A percentile compares a stretch with the other conserved stretches of the same genome.
Evolutionary conservation across 164 flowering plant genomes (phyloP).

Genomic region (Warburgia ugandensis): DNA sequence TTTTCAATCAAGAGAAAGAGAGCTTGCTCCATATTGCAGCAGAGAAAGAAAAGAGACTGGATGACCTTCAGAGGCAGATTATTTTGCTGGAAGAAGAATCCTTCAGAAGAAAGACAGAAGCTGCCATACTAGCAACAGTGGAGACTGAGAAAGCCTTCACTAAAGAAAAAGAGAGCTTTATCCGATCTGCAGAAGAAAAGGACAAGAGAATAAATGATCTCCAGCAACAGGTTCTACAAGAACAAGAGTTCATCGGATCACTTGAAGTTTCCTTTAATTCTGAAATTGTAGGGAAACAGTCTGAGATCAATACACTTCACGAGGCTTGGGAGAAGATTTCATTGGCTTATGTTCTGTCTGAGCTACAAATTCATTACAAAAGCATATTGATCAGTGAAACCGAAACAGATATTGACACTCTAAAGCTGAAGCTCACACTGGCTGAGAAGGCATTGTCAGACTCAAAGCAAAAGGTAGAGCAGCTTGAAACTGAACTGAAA

Average conservation of each 20-base stretch:
- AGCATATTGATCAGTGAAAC: constrained; percentile 16
- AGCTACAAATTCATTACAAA: constrained; percentile 21
- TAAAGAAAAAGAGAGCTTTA: constrained; percentile 28
- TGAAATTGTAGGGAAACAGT: constrained; percentile 17
- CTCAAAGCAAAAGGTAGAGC: constrained; percentile 13
- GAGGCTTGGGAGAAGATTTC: constrained; percentile 20
- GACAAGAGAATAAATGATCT: constrained; percentile 29
- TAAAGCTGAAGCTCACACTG: constrained; percentile 18
- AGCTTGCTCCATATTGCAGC: constrained; percentile 23
- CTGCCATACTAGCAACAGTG: neutral
- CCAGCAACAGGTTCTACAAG: constrained; percentile 26
- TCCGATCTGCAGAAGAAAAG: constrained; percentile 29
- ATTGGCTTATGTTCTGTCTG: constrained; percentile 6
- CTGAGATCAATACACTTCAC: constrained; percentile 10
- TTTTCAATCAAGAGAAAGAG: constrained; percentile 28
- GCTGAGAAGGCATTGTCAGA: constrained; percentile 16
- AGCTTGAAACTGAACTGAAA: constrained; percentile 25
- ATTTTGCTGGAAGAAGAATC: constrained; percentile 31
- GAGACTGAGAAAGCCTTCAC: neutral
- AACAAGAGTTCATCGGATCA: constrained; percentile 30
- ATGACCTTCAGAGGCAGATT: constrained; percentile 28
- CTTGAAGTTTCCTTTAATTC: constrained; percentile 2
- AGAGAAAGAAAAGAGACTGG: constrained; percentile 31
- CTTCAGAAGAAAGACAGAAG: constrained; percentile 11
- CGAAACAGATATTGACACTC: constrained; percentile 19